Evolutionary conservation across 1,284 basidiomycete species (phyloP).

Genomic region (Volvariella volvacea): DNA sequence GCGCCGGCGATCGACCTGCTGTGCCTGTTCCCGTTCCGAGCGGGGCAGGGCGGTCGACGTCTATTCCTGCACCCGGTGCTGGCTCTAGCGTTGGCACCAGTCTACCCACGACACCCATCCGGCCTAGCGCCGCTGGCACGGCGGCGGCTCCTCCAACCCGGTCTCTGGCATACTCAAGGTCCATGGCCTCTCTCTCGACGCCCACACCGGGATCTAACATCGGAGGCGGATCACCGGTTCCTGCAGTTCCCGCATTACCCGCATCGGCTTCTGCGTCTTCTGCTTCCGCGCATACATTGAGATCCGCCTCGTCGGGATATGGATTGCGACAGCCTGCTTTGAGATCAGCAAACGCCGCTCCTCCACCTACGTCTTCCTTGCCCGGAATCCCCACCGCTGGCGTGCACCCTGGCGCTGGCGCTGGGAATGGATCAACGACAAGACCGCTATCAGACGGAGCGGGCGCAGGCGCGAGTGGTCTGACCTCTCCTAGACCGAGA

Average conservation of each 20-base stretch:
- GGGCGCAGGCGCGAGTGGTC: constrained; percentile 10
- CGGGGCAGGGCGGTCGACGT: background rate
- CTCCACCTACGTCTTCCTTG: constrained; percentile 9
- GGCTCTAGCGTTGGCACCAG: background rate
- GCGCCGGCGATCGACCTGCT: constrained; percentile 23
- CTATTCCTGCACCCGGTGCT: background rate
- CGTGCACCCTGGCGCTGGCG: constrained; percentile 16
- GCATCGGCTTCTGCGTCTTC: background rate
- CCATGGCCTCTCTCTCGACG: background rate
- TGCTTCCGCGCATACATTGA: background rate
- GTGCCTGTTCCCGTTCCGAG: constrained; percentile 24
- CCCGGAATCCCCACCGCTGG: constrained; percentile 8
- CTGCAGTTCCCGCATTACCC: background rate
- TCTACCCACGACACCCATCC: background rate
- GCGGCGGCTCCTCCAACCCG: no score
- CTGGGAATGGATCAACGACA: no score
- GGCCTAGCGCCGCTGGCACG: no score
- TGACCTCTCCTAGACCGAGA: constrained; percentile 21
- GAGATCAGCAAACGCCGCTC: background rate
- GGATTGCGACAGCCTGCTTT: background rate
- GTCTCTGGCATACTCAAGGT: no score
- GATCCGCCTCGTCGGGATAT: background rate
- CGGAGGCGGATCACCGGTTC: background rate
- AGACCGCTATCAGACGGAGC: constrained; percentile 15
- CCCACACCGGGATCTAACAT: background rate